Evolutionary conservation across 441 rosid species (phyloP).

Genomic region (Monsonia emarginata): DNA sequence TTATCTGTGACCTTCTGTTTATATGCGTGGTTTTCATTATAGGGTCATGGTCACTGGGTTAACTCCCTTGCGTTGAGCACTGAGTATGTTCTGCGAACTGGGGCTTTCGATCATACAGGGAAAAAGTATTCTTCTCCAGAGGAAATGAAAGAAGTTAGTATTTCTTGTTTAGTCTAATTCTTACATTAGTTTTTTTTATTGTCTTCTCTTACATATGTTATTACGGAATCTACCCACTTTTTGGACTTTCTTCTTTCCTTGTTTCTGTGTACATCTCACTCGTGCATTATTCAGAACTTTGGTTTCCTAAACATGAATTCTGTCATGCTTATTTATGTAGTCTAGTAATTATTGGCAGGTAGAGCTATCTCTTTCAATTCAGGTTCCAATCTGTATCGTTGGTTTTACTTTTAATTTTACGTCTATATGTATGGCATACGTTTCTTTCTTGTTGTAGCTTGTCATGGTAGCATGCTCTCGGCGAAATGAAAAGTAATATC

Average conservation of each 20-base stretch:
- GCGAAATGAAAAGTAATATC: not conserved
- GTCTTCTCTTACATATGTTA: not conserved
- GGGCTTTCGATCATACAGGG: slow-evolving; percentile 92
- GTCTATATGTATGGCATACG: too few relatives aligned
- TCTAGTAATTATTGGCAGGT: not conserved
- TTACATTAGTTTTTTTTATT: not conserved
- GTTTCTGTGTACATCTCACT: not conserved
- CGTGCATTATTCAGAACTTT: not conserved
- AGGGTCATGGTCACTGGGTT: slow-evolving; percentile 99
- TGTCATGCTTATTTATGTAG: not conserved
- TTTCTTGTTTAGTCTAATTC: slow-evolving; percentile 8
- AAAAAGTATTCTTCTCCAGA: slow-evolving; percentile 70
- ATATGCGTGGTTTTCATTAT: slow-evolving; percentile 12
- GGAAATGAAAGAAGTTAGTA: slow-evolving; percentile 71
- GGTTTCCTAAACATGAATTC: not conserved
- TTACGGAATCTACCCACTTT: not conserved
- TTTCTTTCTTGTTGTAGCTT: too few relatives aligned
- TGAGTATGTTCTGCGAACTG: slow-evolving; percentile 87
- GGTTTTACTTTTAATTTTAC: not conserved
- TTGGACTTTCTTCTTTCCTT: not conserved
- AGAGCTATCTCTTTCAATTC: too few relatives aligned
- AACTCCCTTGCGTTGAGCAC: slow-evolving; percentile 96
- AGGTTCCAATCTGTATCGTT: too few relatives aligned
- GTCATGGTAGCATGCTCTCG: not conserved
- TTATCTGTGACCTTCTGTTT: slow-evolving; percentile 1